Conservation (phyloP, 2,329 filamentous ascomycete genomes). For the Colletotrichum somersetense region DNA sequence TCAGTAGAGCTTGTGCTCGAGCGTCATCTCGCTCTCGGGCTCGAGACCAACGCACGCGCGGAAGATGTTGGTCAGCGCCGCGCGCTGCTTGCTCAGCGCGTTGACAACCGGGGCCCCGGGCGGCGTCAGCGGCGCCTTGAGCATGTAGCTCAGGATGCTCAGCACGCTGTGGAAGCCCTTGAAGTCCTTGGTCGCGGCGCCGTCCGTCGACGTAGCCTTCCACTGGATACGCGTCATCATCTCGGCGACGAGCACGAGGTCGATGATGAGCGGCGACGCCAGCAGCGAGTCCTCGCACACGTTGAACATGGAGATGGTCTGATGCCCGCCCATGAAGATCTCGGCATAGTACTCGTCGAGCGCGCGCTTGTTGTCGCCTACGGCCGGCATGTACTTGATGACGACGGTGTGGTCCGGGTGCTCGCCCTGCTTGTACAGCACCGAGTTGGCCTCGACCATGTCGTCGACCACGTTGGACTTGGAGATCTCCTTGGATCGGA, state of each 20-base stretch:
- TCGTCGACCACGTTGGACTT: conserved; percentile 99
- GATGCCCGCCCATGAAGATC: conserved; percentile 98
- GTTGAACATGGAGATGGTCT: conserved; percentile 98
- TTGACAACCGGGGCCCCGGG: conserved; percentile 97
- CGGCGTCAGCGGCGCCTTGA: conserved; percentile 94
- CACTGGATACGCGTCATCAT: conserved; percentile 99
- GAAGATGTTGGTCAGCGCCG: conserved; percentile 97
- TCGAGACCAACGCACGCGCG: conserved; percentile 96
- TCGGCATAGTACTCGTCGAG: conserved; percentile 99
- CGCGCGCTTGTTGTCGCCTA: conserved; percentile 98
- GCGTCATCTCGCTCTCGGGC: conserved; percentile 98
- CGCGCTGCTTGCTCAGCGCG: conserved; percentile 94
- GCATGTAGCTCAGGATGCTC: conserved; percentile 98
- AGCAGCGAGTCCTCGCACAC: conserved; percentile 98
- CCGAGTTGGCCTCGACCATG: conserved; percentile 96
- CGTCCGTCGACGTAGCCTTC: conserved; percentile 72
- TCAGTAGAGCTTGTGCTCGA: conserved; percentile 97
- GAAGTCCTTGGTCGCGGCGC: conserved; percentile 73
- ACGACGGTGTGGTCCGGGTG: conserved; percentile 98
- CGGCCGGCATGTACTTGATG: conserved; percentile 99
- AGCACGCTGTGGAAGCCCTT: conserved; percentile 97
- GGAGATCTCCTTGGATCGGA: conserved; percentile 99
- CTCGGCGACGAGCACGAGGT: conserved; percentile 91
- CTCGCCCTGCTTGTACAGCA: conserved; percentile 92
- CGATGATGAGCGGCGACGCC: conserved; percentile 96